These are phyloP conservation scores for Oenanthe sinensis DNA, from an alignment of 129 eudicot species.

Conservation along the genomic window DNA sequence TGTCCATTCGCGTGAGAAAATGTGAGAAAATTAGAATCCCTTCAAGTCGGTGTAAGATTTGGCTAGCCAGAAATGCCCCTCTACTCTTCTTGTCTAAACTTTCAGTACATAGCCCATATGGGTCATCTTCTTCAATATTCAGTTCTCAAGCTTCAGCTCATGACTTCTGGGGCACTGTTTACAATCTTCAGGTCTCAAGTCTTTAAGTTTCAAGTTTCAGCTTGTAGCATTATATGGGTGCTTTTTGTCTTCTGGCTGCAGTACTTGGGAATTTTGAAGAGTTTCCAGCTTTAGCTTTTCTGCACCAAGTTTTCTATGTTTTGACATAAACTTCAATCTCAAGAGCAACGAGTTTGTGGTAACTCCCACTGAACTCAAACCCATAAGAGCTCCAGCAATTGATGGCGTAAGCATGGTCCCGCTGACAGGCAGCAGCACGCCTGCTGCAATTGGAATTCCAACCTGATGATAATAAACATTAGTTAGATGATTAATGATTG, in stretches of 20 bases:
- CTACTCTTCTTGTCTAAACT: neutral
- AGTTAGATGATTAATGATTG: neutral
- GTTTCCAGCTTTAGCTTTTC: constrained; percentile 9
- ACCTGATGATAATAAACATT: constrained; percentile 34
- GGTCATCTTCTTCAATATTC: no score
- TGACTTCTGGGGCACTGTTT: neutral
- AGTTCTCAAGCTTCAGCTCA: no score
- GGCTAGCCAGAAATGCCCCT: neutral
- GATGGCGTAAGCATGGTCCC: constrained; percentile 96
- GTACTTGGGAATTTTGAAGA: constrained; percentile 10
- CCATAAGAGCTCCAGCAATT: constrained; percentile 96
- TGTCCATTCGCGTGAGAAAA: neutral
- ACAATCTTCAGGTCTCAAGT: neutral
- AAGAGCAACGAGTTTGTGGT: constrained; percentile 85
- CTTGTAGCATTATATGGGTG: constrained; percentile 29
- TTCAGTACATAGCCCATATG: neutral
- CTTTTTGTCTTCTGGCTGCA: constrained; percentile 34
- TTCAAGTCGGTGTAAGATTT: neutral
- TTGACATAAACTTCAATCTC: constrained; percentile 54
- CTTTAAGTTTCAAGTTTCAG: constrained; percentile 3
- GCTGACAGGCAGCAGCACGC: constrained; percentile 68
- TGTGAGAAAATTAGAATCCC: no score
- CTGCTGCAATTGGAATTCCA: constrained; percentile 96
- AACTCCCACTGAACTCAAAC: constrained; percentile 87
- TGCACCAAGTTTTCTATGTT: constrained; percentile 25